Percentiles rank a stretch among this genome's conserved stretches.
phyloP scores from a whole-genome alignment of 441 rosid species.

The Gossypium trilobum region DNA sequence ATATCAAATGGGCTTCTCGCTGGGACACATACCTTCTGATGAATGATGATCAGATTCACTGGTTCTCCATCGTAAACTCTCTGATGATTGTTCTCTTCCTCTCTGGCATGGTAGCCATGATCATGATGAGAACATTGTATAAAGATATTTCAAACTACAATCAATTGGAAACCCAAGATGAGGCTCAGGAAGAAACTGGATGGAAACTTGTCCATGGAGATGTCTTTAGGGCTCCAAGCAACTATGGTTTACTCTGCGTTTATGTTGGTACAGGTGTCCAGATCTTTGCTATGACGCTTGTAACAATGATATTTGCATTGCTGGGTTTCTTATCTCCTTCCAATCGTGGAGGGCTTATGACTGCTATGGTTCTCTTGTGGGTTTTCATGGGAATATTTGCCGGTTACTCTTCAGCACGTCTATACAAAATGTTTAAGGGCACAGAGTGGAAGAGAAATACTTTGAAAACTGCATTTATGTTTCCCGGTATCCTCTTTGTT shows the following conservation, averaged over 20 bases:
- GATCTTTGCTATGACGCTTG: slow-evolving; percentile 80
- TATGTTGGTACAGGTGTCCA: slow-evolving; percentile 91
- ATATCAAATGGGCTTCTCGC: slow-evolving; percentile 95
- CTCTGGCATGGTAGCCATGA: slow-evolving; percentile 98
- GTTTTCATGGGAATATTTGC: slow-evolving; percentile 91
- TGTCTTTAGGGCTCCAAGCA: slow-evolving; percentile 74
- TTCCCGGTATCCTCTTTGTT: slow-evolving; percentile 69
- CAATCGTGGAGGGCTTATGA: slow-evolving; percentile 94
- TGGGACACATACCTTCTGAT: slow-evolving; percentile 94
- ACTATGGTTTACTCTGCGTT: slow-evolving; percentile 71
- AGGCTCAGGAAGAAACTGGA: slow-evolving; percentile 93
- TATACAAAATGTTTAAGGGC: slow-evolving; percentile 87
- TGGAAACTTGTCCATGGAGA: slow-evolving; percentile 98
- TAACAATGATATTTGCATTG: slow-evolving; percentile 92
- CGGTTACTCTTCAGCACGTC: slow-evolving; percentile 80
- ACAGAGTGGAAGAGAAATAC: slow-evolving; percentile 88
- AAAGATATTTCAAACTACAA: slow-evolving; percentile 85
- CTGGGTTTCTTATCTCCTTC: slow-evolving; percentile 89
- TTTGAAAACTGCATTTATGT: slow-evolving; percentile 82
- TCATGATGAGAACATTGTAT: slow-evolving; percentile 91
- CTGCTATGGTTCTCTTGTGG: slow-evolving; percentile 96
- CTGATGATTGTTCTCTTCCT: slow-evolving; percentile 90
- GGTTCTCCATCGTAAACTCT: slow-evolving; percentile 93
- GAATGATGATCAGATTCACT: slow-evolving; percentile 95
- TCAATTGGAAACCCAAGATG: slow-evolving; percentile 90